phyloP scores from a whole-genome alignment of 306 rosid genomes.

The Quercus wislizeni region DNA sequence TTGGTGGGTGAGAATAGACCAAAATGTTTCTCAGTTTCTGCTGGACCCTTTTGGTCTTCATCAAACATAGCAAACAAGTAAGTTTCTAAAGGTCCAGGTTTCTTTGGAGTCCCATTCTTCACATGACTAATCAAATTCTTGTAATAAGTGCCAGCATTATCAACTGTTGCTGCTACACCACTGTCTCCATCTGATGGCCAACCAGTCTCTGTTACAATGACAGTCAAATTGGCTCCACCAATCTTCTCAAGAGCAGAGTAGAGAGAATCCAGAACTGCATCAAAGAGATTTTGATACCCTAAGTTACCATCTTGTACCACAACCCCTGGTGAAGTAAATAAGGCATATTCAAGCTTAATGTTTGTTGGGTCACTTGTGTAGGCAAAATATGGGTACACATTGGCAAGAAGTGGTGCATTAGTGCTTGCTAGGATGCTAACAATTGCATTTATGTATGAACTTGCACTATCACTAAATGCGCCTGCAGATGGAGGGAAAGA shows the following conservation, averaged over 20 bases:
- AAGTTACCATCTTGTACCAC: conserved; percentile 7
- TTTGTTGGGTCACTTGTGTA: background rate
- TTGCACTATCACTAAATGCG: conserved; percentile 23
- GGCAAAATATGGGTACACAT: conserved; percentile 53
- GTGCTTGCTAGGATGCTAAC: conserved; percentile 23
- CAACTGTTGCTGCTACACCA: conserved; percentile 18
- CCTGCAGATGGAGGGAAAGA: conserved; percentile 46
- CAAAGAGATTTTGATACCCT: conserved; percentile 43
- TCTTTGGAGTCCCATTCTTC: conserved; percentile 45
- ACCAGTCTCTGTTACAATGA: conserved; percentile 53
- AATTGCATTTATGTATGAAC: conserved; percentile 29
- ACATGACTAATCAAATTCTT: conserved; percentile 46
- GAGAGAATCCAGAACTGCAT: conserved; percentile 41
- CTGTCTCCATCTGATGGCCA: conserved; percentile 45
- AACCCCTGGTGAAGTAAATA: conserved; percentile 33
- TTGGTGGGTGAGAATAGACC: conserved; percentile 22
- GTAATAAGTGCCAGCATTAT: conserved; percentile 43
- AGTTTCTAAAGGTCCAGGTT: conserved; percentile 27
- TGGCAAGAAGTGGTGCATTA: conserved; percentile 61
- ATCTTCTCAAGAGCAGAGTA: conserved; percentile 56
- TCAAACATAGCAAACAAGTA: conserved; percentile 49
- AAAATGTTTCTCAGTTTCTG: conserved; percentile 32
- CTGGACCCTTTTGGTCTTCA: conserved; percentile 16
- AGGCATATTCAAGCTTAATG: conserved; percentile 34
- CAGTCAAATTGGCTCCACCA: conserved; percentile 4